Evolutionary conservation across 2,329 filamentous ascomycete species (phyloP), one percentile per base, ranked within the genome.

Genomic region (Exophiala sp.): DNA sequence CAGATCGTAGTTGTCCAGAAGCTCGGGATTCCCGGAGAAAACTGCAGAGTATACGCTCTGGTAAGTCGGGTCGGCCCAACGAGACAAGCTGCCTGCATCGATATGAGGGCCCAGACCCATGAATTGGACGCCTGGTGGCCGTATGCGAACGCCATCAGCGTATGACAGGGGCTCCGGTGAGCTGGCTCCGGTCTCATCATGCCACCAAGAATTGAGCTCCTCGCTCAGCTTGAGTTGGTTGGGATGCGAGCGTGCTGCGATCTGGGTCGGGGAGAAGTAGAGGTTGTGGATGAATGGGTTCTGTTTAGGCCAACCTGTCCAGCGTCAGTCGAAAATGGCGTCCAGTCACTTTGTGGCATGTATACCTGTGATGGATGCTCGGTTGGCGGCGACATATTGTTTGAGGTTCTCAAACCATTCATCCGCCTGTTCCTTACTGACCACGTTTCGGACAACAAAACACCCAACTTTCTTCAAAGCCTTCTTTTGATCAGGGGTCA

Each of bases 61-160:
- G 46, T 73, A 73, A 1, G 58, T 55, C 1, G 63, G 59, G 29
- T 72, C 68, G 2, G 66, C 69, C 70, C 70, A 73, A 11, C 71
- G 68, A 46, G 63, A 67, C 22, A 73, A 61, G 50, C 66, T 70
- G 16, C 70, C 70, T 1, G 68, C 70, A 53, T 73, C 70, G 35
- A 73, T 70, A 48, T 73, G 70, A 19, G 70, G 70, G 1, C 71
- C 70, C 1, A 73, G 62, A 5, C 70, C 68, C 7, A 65, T 63
- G 51, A 73, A 73, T 0, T 58, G 55, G 23, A 68, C 63, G 16
- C 64, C 62, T 3, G 68, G 67, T 2, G 67, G 63, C 8, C 70
- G 64, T 48, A 68, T 66, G 11, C 71, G 67, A 2, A 68, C 55
- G 3, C 60, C 68, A 45, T 73, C 70, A n/a, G 63, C 60, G 52